Base-by-base conservation (phyloP, 1,284 basidiomycete genomes). In the Microbotryum silenes-acaulis region DNA sequence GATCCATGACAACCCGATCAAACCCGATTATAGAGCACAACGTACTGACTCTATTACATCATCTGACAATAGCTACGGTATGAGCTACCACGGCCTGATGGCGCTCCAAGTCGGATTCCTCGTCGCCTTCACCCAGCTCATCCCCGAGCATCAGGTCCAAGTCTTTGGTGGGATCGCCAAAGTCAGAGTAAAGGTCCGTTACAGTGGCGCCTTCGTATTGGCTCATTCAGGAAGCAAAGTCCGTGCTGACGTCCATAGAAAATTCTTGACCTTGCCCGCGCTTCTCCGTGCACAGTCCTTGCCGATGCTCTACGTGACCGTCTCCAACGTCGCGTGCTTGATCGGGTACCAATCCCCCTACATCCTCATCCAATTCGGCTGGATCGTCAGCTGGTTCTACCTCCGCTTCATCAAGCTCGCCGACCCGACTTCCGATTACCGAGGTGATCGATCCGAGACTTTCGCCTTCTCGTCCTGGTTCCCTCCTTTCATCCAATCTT, bases 391-490 rank as follows among this genome's bases (percentile, higher is more conserved):
- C 29, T 98, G 91, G 87, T 81, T 90, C 57, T 98, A 97, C 77
- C 81, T 98, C 45, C 85, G 94, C 44, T 98, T 98, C 80, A 92
- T 96, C 81, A 96, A 97, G 78, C 85, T 87, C 73, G 88, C 88
- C 74, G 80, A 81, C 57, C 75, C 74, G 51, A 79, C 78, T 7
- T 60, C 57, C 25, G 76, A 79, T 56, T 78, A 78, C 68, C 71
- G 79, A 45, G 94, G 94, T 21, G 94, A 98, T 74, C 79, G 91
- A 61, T 91, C 88, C 76, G 96, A 97, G 74, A 96, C 93, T 0
- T 98, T 98, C 73, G 86, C 91, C n/a, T 86, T 98, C 71, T 81
- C 91, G 37, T 85, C 85, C 65, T 98, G 93, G 91, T 97, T 98
- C 82, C 94, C 94, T 62, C 91, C 92, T 27, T 84, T 93, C 72